phyloP scores from a whole-genome alignment of 331 rosid species.

The Cucumis variabilis region DNA sequence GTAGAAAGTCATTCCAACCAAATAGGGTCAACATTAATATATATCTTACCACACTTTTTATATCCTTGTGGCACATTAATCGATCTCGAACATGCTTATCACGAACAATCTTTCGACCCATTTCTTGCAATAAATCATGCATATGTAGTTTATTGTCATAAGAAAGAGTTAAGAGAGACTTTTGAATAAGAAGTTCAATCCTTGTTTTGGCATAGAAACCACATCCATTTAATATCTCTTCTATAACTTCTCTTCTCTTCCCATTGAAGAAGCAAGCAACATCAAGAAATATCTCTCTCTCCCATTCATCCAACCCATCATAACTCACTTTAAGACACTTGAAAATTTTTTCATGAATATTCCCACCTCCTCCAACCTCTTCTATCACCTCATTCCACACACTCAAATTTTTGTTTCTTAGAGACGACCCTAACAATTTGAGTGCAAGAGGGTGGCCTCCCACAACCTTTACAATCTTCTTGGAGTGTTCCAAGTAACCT shows the following conservation, averaged over 20 bases:
- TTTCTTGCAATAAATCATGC: slow-evolving; percentile 33
- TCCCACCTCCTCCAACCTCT: not conserved
- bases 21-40: not conserved
- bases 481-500: slow-evolving; percentile 34
- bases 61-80: slow-evolving; percentile 18
- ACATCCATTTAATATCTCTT: slow-evolving; percentile 16
- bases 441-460: slow-evolving; percentile 59
- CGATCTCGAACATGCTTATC: not conserved
- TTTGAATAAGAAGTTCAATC: slow-evolving; percentile 28
- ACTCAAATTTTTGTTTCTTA: slow-evolving; percentile 36
- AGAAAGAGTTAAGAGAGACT: slow-evolving; percentile 12
- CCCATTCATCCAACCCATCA: slow-evolving; percentile 11
- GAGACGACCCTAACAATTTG: slow-evolving; percentile 52
- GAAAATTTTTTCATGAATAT: slow-evolving; percentile 1
- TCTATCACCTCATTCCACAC: not conserved
- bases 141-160: not conserved
- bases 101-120: slow-evolving; percentile 32
- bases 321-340: slow-evolving; percentile 10
- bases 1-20: not conserved
- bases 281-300: slow-evolving; percentile 25
- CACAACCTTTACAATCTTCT: slow-evolving; percentile 34
- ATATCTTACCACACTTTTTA: slow-evolving; percentile 3
- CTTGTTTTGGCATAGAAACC: not conserved
- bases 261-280: slow-evolving; percentile 36
- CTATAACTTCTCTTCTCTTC: slow-evolving; percentile 1